Base-by-base conservation (phyloP, 2,329 filamentous ascomycete species). In the Nigrospora osmanthi region DNA sequence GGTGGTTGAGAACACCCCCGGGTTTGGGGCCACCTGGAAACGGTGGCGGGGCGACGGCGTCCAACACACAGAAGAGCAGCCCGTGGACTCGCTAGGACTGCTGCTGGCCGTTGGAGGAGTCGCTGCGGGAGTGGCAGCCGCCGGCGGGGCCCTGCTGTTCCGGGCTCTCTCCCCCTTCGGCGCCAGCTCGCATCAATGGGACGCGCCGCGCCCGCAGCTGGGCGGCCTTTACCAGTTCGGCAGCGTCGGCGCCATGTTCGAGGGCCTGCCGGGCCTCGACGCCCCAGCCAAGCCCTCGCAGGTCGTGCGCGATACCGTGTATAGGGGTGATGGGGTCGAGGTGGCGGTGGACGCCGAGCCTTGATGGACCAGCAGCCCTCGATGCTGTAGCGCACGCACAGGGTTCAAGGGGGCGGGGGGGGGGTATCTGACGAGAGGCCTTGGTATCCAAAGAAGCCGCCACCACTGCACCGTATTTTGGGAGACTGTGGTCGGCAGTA, bases 231-330 rank as follows among this genome's bases (percentile, higher is more conserved):
- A 64, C 40, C 63, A 65, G 46, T 72, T 73, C 50, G 73, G 73
- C 4, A 69, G 72, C 17, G 58, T 74, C 14, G 72, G 73, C 1
- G 62, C 66, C 1, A 68, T 77, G 58, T 51, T 77, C 30, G 54
- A 61, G 23, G 46, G 43, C 9, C 38, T 63, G 7, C 57, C 57
- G 2, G 42, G 41, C n/a, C 44, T 48, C 47, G 30, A 38, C 37
- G 32, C 35, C 42, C 30, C 32, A 11, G 36, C 41, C 9, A 28
- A 28, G n/a, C 19, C 42, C 15, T 28, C 36, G 5, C 36, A 23
- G 19, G 38, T 10, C 12, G 40, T 35, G 17, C 17, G 40, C 12
- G 47, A 51, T 46, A 54, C 32, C 6, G 40, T 53, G 11, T 50
- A 54, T 14, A 31, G 35, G 32, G 32, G 41, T 17, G 35, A 23